phyloP scores from a whole-genome alignment of 202 grass and related monocot species.

The Panicum virgatum region DNA sequence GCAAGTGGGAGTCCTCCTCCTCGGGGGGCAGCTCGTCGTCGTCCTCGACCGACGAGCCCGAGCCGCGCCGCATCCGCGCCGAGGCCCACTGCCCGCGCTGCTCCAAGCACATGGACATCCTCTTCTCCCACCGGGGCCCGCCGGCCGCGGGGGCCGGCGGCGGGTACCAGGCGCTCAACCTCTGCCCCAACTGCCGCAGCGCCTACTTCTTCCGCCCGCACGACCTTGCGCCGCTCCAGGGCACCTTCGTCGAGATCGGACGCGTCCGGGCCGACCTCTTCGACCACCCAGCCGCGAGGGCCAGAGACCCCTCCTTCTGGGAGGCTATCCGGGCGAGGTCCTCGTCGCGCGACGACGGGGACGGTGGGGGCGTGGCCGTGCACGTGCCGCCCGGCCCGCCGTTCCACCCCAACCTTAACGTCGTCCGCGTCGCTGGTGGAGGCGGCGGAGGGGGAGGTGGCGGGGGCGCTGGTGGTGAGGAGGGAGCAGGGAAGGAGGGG shows the following conservation, averaged over 20 bases:
- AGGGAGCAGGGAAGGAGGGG: conserved; percentile 68
- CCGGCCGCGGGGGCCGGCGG: conserved; percentile 27
- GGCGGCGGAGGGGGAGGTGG: conserved; percentile 59
- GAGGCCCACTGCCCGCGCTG: conserved; percentile 98
- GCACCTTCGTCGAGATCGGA: conserved; percentile 99
- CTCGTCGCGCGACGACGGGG: conserved; percentile 67
- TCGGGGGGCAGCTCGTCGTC: conserved; percentile 36
- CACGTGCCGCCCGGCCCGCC: conserved; percentile 84
- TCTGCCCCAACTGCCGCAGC: conserved; percentile 94
- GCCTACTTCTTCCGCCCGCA: conserved; percentile 93
- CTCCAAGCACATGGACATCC: conserved; percentile 93
- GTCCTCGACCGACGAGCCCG: conserved; percentile 62
- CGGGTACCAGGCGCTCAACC: conserved; percentile 89
- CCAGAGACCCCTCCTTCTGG: conserved; percentile 50
- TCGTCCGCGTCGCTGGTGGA: conserved; percentile 68
- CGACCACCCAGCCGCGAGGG: conserved; percentile 39
- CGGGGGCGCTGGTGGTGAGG: conserved; percentile 36
- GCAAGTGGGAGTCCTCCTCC: conserved; percentile 77
- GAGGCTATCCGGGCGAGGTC: conserved; percentile 49
- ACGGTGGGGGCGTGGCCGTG: conserved; percentile 58
- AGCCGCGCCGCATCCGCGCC: conserved; percentile 79
- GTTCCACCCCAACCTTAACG: conserved; percentile 85
- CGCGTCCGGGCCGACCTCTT: conserved; percentile 49
- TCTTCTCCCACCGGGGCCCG: conserved; percentile 72
- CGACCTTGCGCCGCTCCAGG: conserved; percentile 74